Conservation (phyloP, 164 flowering plant genomes). For the Vitis labrusca region DNA sequence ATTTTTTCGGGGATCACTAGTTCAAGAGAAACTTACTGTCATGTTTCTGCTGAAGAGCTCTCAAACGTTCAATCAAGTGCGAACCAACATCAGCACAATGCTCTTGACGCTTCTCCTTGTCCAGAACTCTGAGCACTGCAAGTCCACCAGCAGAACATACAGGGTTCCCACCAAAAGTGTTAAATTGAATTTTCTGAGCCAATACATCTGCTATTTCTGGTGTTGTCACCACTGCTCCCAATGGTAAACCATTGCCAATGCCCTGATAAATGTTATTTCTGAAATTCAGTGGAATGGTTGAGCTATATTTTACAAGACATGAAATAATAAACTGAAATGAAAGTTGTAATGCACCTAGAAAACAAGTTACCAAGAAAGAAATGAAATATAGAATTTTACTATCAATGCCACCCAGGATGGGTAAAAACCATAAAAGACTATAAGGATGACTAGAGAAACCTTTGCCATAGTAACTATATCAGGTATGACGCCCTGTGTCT, state of each 20-base stretch:
- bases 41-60: slow-evolving; percentile 67
- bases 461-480: slow-evolving; percentile 99
- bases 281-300: slow-evolving; percentile 10
- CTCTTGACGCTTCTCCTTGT: slow-evolving; percentile 85
- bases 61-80: slow-evolving; percentile 73
- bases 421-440: background rate
- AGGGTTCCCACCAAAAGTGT: slow-evolving; percentile 98
- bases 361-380: background rate
- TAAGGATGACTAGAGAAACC: slow-evolving; percentile 39
- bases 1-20: background rate
- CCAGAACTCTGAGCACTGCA: slow-evolving; percentile 88
- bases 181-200: slow-evolving; percentile 89
- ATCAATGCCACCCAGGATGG: background rate
- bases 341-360: background rate
- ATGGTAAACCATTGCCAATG: slow-evolving; percentile 94
- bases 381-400: background rate
- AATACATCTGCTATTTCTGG: slow-evolving; percentile 89
- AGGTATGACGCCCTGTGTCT: slow-evolving; percentile 90
- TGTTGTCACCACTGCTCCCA: slow-evolving; percentile 97
- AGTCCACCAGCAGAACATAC: slow-evolving; percentile 96
- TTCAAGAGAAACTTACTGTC: slow-evolving; percentile 55
- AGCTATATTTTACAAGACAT: background rate
- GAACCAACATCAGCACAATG: slow-evolving; percentile 90
- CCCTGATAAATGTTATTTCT: slow-evolving; percentile 54
- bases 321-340: background rate